These are phyloP conservation scores for Beta vulgaris DNA, from an alignment of 148 eudicot genomes.

Conservation along the genomic window DNA sequence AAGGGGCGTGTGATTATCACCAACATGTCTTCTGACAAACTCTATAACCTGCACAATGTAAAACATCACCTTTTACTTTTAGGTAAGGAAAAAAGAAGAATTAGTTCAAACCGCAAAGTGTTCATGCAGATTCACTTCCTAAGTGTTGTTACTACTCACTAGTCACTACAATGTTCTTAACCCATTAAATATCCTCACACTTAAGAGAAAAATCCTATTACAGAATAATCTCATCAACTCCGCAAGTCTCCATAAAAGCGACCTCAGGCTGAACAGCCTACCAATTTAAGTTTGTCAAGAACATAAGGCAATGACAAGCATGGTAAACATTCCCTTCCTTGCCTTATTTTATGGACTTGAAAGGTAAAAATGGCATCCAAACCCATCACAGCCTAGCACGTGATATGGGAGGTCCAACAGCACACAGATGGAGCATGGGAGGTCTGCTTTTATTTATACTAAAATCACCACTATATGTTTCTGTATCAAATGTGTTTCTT, in stretches of 20 bases:
- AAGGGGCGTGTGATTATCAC: slow-evolving; percentile 57
- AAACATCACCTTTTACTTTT: neutral
- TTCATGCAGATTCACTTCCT: neutral
- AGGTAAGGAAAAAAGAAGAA: neutral
- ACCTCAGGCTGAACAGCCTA: too few relatives aligned
- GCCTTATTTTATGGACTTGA: too few relatives aligned
- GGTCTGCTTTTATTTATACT: too few relatives aligned
- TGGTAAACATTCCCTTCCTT: too few relatives aligned
- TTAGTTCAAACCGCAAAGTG: neutral
- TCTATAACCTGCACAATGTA: slow-evolving; percentile 53
- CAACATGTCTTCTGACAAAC: slow-evolving; percentile 65
- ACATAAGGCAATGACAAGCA: too few relatives aligned
- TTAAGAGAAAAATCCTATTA: neutral
- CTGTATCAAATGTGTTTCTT: too few relatives aligned
- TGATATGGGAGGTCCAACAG: too few relatives aligned
- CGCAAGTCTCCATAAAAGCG: neutral
- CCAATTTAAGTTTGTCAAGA: too few relatives aligned
- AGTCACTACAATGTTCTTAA: neutral
- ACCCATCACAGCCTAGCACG: too few relatives aligned
- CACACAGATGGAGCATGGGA: too few relatives aligned
- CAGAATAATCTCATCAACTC: neutral
- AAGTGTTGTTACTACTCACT: neutral
- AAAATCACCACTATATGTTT: too few relatives aligned
- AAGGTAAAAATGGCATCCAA: too few relatives aligned
- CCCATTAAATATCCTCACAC: neutral